phyloP scores from a whole-genome alignment of 2,329 filamentous ascomycete species.

The Xylaria sp. region DNA sequence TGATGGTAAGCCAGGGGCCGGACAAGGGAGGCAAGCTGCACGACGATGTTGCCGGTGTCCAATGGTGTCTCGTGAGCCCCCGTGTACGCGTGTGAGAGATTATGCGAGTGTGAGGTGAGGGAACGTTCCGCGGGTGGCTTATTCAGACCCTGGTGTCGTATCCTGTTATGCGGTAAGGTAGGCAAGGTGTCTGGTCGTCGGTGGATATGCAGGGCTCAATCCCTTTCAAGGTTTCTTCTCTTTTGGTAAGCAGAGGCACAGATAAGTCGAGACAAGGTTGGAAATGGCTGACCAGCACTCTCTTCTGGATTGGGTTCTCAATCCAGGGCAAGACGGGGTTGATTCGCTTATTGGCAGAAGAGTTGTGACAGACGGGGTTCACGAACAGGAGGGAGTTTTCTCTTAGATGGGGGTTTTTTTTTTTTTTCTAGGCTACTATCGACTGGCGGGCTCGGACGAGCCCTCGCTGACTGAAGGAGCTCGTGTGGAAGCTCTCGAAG shows the following conservation, averaged over 20 bases:
- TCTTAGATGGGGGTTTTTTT: not conserved
- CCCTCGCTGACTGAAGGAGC: not conserved
- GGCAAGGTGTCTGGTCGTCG: not conserved
- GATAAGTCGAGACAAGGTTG: not conserved
- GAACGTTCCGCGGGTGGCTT: slow-evolving; percentile 1
- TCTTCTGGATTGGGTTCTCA: not conserved
- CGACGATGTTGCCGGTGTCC: slow-evolving; percentile 20
- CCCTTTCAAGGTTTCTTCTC: not conserved
- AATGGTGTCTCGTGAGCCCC: slow-evolving; percentile 16
- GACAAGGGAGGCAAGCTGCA: slow-evolving; percentile 18
- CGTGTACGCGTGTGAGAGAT: not conserved
- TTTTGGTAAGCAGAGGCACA: not conserved
- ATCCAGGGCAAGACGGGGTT: not conserved
- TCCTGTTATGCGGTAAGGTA: not conserved
- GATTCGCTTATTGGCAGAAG: not conserved
- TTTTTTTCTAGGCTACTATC: not conserved
- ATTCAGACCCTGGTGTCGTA: slow-evolving; percentile 18
- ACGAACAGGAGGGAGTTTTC: not conserved
- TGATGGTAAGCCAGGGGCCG: slow-evolving; percentile 9
- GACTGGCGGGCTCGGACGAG: not conserved
- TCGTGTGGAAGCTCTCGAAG: not conserved
- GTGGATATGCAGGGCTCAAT: slow-evolving; percentile 7
- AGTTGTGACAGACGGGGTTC: not conserved
- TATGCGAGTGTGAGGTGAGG: slow-evolving; percentile 9
- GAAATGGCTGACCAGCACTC: slow-evolving; percentile 1